Percentiles rank a stretch among this genome's conserved stretches.
phyloP scores from a whole-genome alignment of 2,329 filamentous ascomycete genomes.

The Alternaria sp. region DNA sequence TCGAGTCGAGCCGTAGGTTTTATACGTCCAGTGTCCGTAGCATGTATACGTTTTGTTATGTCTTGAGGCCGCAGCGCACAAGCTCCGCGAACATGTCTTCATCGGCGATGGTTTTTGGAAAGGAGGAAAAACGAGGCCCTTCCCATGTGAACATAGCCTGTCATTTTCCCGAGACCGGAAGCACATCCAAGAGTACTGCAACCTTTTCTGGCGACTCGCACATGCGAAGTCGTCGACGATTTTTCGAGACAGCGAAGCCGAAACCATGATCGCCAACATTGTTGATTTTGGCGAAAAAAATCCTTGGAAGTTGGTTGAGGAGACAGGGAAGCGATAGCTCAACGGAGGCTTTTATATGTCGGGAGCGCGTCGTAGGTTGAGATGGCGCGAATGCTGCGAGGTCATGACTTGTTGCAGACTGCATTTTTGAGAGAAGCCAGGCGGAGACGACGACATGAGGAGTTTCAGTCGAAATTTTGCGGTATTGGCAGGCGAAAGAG shows the following conservation, averaged over 20 bases:
- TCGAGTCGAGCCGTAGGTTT: neutral
- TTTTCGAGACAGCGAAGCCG: neutral
- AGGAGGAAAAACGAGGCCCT: no score
- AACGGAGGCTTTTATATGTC: neutral
- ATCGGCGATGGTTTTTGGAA: no score
- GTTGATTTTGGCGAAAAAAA: neutral
- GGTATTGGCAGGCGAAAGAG: neutral
- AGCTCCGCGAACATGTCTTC: no score
- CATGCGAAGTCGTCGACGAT: accelerated
- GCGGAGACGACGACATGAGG: neutral
- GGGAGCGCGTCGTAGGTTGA: neutral
- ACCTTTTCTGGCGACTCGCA: neutral
- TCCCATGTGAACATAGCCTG: no score
- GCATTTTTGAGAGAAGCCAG: neutral
- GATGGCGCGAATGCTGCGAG: neutral
- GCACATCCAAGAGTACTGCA: neutral
- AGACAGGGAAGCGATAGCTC: neutral
- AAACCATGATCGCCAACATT: neutral
- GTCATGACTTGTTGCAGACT: neutral
- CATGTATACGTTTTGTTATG: no score
- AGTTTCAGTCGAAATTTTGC: neutral
- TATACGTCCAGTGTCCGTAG: neutral
- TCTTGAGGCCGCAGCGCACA: neutral
- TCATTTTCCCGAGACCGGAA: no score
- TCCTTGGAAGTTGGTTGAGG: neutral